Base-by-base conservation (phyloP, 2,329 filamentous ascomycete species). In the Bretziella fagacearum region DNA sequence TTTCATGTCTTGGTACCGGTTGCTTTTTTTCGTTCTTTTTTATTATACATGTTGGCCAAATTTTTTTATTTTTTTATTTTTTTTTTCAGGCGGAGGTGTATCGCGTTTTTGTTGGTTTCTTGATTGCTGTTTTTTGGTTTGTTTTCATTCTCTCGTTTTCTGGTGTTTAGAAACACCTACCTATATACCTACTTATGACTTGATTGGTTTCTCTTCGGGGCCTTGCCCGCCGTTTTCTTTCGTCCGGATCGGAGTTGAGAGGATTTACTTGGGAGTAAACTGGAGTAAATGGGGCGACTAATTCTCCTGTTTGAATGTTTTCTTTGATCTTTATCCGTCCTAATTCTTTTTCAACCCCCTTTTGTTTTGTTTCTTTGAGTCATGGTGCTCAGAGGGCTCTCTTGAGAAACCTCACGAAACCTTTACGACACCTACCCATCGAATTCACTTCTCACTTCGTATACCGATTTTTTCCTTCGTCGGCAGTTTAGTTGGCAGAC, bases 61-160 rank as follows among this genome's bases (percentile, higher is more conserved):
- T 20, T 37, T 30, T 10, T 37, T 33, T 26, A 22, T 44, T 39
- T 46, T 45, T 48, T 26, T 29, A n/a, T n/a, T 33, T 33, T 10
- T 39, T 23, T 7, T 36, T 18, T 36, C 6, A 15, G 13, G 11
- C 17, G 33, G n/a, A n/a, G n/a, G n/a, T n/a, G n/a, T n/a, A n/a
- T n/a, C 18, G n/a, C 33, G 11, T 33, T 30, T 44, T 37, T 29
- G 13, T 37, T n/a, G 17, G 18, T 22, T 18, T 37, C 23, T 36
- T 32, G 8, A 22, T 20, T 39, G 17, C 23, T 23, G 17, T 4
- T 11, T 7, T 23, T 22, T 10, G 15, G 35, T 10, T 33, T 10
- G 30, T 33, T 33, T 33, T 6, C 6, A 5, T 33, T 33, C 17
- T 33, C 13, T 4, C 6, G 30, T 33, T 33, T 33, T 33, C n/a